A percentile compares a stretch with the other conserved stretches of the same genome.
Evolutionary conservation across 176 grass and related monocot genomes (phyloP).

Genomic region (Areca catechu): DNA sequence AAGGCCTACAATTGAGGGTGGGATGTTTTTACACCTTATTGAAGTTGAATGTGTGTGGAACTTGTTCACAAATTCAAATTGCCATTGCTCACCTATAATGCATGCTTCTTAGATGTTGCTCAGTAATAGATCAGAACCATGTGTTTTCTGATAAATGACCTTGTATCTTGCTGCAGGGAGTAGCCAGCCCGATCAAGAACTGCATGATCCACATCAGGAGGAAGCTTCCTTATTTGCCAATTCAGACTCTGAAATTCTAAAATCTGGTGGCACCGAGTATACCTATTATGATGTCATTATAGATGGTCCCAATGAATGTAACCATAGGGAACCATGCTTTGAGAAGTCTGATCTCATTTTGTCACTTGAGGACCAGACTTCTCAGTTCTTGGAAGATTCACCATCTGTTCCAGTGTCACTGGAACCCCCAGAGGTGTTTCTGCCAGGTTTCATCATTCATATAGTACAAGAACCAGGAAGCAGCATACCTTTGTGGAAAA

Average conservation of each 20-base stretch:
- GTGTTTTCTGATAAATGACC: too few species aligned
- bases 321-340: constrained; percentile 16
- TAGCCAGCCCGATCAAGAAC: constrained; percentile 22
- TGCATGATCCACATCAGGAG: constrained; percentile 3
- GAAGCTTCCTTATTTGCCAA: constrained; percentile 31
- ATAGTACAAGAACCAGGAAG: constrained; percentile 58
- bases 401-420: constrained; percentile 42
- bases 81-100: too few species aligned
- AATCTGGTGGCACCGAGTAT: constrained; percentile 17
- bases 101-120: too few species aligned
- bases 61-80: too few species aligned
- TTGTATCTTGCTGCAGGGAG: constrained; percentile 24
- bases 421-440: constrained; percentile 83
- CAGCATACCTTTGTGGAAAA: constrained; percentile 75
- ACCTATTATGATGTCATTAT: constrained; percentile 23
- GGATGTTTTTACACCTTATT: constrained; percentile 9
- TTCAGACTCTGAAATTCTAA: constrained; percentile 31
- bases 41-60: too few species aligned
- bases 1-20: constrained; percentile 13
- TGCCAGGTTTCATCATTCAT: constrained; percentile 73
- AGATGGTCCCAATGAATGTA: constrained; percentile 4
- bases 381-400: constrained; percentile 17
- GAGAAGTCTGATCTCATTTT: constrained; percentile 25
- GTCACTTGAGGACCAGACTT: constrained; percentile 34
- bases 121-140: too few species aligned